These are phyloP conservation scores for Inonotus hispidus DNA, from an alignment of 1,284 basidiomycete species.

Conservation along the genomic window DNA sequence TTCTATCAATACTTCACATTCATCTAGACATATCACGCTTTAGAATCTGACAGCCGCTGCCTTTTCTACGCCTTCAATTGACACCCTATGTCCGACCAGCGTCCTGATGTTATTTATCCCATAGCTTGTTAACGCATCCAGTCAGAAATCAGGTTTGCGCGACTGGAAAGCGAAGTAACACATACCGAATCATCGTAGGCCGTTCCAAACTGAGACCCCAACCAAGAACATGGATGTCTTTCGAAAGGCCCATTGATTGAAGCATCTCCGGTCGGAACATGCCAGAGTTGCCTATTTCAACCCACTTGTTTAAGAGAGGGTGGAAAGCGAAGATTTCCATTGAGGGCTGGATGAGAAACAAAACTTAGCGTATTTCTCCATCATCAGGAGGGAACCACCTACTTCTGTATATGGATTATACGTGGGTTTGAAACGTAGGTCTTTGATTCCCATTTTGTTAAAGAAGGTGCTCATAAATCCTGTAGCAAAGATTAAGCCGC, in stretches of 20 bases:
- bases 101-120: constrained; percentile 96
- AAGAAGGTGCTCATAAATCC: constrained; percentile 99
- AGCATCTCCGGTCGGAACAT: constrained; percentile 99
- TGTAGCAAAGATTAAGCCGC: constrained; percentile 33
- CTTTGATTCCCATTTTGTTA: constrained; percentile 93
- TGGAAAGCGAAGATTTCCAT: constrained; percentile 99
- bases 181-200: constrained; percentile 98
- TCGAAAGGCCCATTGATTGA: constrained; percentile 97
- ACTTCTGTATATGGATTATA: constrained; percentile 97
- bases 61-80: constrained; percentile 84
- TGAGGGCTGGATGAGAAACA: constrained; percentile 62
- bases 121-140: constrained; percentile 41
- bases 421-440: constrained; percentile 95
- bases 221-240: constrained; percentile 94
- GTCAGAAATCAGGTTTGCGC: constrained; percentile 13
- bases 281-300: constrained; percentile 92
- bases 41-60: constrained; percentile 88
- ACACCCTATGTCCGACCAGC: constrained; percentile 95
- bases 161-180: constrained; percentile 12
- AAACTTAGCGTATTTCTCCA: constrained; percentile 13
- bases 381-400: constrained; percentile 21
- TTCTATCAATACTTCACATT: neutral
- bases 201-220: constrained; percentile 96
- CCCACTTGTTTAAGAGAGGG: constrained; percentile 91
- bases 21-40: constrained; percentile 11